Base-by-base conservation (phyloP, 495 filamentous ascomycete species). In the Daldinia grandis region DNA sequence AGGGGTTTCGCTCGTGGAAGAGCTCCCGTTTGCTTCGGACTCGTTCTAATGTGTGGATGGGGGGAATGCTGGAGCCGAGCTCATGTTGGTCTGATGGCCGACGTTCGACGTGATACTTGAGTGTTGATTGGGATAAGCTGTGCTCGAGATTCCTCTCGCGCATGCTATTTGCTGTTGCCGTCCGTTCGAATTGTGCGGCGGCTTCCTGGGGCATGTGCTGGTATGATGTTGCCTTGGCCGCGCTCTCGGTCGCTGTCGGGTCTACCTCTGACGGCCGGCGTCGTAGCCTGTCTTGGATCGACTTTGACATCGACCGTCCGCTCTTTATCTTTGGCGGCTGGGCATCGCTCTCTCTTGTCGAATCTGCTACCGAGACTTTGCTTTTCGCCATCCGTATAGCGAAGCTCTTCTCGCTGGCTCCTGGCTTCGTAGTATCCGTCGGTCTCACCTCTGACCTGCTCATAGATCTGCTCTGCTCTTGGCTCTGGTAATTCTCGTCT, bases 111-210 rank as follows among this genome's bases (percentile, higher is more conserved):
- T 81, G 78, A 38, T 72, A 63, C 35, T 78, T 78, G 40, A 84
- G 53, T 0, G 78, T 81, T 25, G 76, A 61, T 47, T 72, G 62
- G 1, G 82, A 80, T 7, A 86, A 64, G 9, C 83, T 82, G 56
- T 85, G 83, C 5, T 75, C 63, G 15, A 75, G 38, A 8, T 78
- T 60, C 55, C 66, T 66, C 27, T 76, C 65, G 28, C 76, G 77
- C 77, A 81, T 81, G 35, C 69, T 38, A 21, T 78, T 76, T 6
- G 76, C 74, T 0, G 83, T 85, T 9, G 82, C 78, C 5, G 85
- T 86, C 17, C 81, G 72, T 21, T 79, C 75, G 64, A 87, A 87
- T 53, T 84, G 80, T 6, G 78, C 68, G 6, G 85, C 84, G 5
- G 85, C 84, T 42, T 83, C 76, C 17, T 76, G 77, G 30, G 84